A percentile compares a stretch with the other conserved stretches of the same genome.
These are phyloP conservation scores for Pulveroboletus sp. DNA, from an alignment of 768 basidiomycete species.

Conservation along the genomic window DNA sequence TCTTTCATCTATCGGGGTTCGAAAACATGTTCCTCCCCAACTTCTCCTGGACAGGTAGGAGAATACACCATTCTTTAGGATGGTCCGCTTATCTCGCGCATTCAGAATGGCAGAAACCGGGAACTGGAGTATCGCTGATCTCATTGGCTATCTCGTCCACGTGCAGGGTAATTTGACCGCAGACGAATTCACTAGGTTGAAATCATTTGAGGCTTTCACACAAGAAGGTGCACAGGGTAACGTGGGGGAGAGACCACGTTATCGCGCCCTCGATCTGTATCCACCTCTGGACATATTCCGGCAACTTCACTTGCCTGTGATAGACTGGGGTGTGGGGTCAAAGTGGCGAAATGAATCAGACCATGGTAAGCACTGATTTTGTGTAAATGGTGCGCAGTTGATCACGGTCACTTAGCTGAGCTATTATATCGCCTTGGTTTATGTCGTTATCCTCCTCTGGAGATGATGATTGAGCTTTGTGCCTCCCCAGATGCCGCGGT, in stretches of 20 bases:
- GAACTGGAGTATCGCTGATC: conserved; percentile 74
- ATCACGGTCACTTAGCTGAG: conserved; percentile 49
- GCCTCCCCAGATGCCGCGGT: conserved; percentile 47
- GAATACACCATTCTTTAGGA: background rate
- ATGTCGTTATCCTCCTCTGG: conserved; percentile 62
- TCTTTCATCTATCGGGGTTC: no score
- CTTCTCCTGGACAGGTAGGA: conserved; percentile 65
- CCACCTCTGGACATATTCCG: conserved; percentile 75
- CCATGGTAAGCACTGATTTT: background rate
- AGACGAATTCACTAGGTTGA: no score
- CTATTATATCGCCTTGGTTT: conserved; percentile 73
- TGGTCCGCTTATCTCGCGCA: background rate
- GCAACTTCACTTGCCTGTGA: conserved; percentile 67
- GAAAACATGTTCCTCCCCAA: no score
- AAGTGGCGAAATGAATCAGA: conserved; percentile 44
- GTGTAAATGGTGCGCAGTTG: no score
- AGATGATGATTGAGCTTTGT: conserved; percentile 63
- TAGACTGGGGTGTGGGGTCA: conserved; percentile 73
- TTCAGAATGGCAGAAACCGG: conserved; percentile 54
- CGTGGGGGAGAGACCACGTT: conserved; percentile 38
- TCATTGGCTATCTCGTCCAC: conserved; percentile 83
- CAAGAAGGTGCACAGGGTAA: conserved; percentile 17
- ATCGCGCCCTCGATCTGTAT: conserved; percentile 70
- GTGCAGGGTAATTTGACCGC: conserved; percentile 47
- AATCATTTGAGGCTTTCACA: conserved; percentile 28